phyloP scores from a whole-genome alignment of 108 stramenopile species.

The Hondaea fermentalgiana region DNA sequence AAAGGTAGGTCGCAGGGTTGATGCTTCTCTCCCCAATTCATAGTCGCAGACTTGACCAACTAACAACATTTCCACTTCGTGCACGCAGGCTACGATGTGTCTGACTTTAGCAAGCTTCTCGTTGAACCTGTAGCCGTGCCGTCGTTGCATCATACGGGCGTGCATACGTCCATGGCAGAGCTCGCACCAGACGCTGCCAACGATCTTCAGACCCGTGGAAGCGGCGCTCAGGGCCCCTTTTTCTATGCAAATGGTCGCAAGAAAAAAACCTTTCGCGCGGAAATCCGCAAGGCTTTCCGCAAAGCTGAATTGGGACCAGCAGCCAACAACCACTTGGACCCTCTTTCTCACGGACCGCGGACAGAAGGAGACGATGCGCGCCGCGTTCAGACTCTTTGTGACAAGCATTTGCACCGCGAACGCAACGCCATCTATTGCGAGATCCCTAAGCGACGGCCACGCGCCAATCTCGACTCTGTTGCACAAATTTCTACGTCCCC shows the following conservation, averaged over 20 bases:
- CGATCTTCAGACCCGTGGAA: not conserved
- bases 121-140: not conserved
- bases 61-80: not conserved
- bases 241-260: not conserved
- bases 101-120: not conserved
- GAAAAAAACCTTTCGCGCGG: not conserved
- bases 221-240: not conserved
- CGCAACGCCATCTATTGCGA: not conserved
- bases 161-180: not conserved
- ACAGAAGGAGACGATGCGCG: not conserved
- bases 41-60: not conserved
- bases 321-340: not conserved
- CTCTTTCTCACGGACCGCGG: not conserved
- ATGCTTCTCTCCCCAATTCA: not conserved
- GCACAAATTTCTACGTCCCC: not conserved
- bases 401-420: not conserved
- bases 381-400: not conserved
- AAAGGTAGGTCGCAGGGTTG: not conserved
- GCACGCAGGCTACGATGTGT: not conserved
- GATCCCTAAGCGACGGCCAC: not conserved
- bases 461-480: too few species aligned
- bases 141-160: not conserved
- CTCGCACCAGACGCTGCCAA: not conserved
- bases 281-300: not conserved
- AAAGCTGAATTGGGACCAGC: not conserved